Evolutionary conservation across 2,329 filamentous ascomycete genomes (phyloP).

Genomic region (Botrytis tulipae): DNA sequence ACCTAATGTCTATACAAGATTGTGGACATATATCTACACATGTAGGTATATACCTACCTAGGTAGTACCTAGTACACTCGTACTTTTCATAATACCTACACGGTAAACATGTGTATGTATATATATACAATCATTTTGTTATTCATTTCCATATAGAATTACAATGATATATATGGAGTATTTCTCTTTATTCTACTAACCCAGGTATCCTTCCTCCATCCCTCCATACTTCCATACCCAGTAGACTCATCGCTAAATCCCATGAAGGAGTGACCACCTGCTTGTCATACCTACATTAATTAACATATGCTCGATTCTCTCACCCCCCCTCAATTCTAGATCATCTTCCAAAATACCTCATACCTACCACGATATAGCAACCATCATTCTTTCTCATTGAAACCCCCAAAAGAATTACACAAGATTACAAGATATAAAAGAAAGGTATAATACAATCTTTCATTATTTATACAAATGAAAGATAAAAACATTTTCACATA

Average conservation of each 20-base stretch:
- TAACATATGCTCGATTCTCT: neutral
- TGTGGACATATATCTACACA: no score
- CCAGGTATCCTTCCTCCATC: neutral
- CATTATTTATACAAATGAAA: no score
- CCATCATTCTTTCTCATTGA: neutral
- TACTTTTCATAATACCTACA: no score
- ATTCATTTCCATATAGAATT: neutral
- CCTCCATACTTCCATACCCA: neutral
- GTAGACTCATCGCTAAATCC: neutral
- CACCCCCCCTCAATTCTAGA: neutral
- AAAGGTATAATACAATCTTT: rapidly evolving
- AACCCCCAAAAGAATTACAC: no score
- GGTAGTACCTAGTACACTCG: no score
- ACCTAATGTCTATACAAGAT: no score
- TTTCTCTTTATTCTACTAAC: neutral
- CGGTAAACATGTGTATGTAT: no score
- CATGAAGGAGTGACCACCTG: neutral
- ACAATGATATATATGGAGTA: neutral
- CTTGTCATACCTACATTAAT: neutral
- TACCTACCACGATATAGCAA: neutral
- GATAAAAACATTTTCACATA: no score
- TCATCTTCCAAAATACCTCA: neutral
- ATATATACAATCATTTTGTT: no score
- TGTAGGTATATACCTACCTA: no score
- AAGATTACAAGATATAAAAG: neutral